Base-by-base conservation (phyloP, 2,329 filamentous ascomycete genomes). In the Phyllosticta citrichinensis region DNA sequence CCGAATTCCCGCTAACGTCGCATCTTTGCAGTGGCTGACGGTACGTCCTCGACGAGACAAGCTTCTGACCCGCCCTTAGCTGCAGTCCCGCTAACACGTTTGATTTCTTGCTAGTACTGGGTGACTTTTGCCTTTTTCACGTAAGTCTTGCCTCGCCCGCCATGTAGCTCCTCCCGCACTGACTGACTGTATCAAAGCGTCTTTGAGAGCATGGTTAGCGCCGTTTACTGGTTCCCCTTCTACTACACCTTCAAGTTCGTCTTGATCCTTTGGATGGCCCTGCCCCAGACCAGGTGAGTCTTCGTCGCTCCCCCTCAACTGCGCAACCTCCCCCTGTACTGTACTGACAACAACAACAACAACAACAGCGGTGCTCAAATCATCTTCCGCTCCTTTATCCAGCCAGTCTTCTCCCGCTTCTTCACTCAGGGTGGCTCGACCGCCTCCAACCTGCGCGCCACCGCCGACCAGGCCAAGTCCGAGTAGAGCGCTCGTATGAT, bases 181-280 rank as follows among this genome's bases (percentile, higher is more conserved):
- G 58, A 51, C 66, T 68, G 60, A 70, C 63, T 51, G 52, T 14
- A 52, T 60, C 56, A 22, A 14, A 86, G 82, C 64, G 88, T 94
- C 56, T 73, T 91, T 68, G 90, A 95, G 83, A 91, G 88, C 76
- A 82, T 88, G 64, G 78, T 95, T 71, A 91, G 83, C 77, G 88
- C 91, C 65, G 88, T 93, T 65, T 94, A 94, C 83, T 95, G 89
- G 89, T 91, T 95, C 81, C 88, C 94, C 73, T 99, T 99, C 82
- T 99, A 99, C 88, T 99, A 90, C 80, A 93, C 92, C 74, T 97
- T 99, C 88, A 99, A 99, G 85, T 97, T 99, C 74, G 81, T 95
- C 73, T 88, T 97, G 76, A 83, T 97, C 70, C 87, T 99, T 75
- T 99, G 94, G 94, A 91, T 99, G 80, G 87, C 93, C 69, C 91